These are phyloP conservation scores for Thecaphora thlaspeos DNA, from an alignment of 1,284 basidiomycete genomes.

Conservation along the genomic window DNA sequence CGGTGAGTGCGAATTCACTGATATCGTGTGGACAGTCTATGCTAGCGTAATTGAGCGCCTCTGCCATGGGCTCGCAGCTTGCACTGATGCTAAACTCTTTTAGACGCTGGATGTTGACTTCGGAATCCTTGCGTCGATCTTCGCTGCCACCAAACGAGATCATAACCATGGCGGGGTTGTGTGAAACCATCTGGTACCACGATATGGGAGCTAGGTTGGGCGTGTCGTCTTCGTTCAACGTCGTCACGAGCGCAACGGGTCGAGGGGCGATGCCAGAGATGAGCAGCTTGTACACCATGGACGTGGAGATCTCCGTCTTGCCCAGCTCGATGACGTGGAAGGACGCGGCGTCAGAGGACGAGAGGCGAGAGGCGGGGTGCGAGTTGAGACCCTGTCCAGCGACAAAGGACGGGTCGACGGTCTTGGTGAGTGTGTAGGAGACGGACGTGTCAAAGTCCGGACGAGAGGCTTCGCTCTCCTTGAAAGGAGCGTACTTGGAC, in stretches of 20 bases:
- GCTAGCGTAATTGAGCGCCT: slow-evolving; percentile 47
- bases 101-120: slow-evolving; percentile 36
- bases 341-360: slow-evolving; percentile 19
- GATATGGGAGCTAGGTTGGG: slow-evolving; percentile 43
- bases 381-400: slow-evolving; percentile 40
- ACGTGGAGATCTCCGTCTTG: slow-evolving; percentile 28
- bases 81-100: slow-evolving; percentile 37
- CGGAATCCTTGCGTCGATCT: slow-evolving; percentile 38
- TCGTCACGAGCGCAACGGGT: slow-evolving; percentile 44
- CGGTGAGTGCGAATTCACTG: slow-evolving; percentile 40
- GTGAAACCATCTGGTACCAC: slow-evolving; percentile 50
- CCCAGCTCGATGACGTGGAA: slow-evolving; percentile 39
- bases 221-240: slow-evolving; percentile 30
- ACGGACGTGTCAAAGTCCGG: slow-evolving; percentile 16
- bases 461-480: slow-evolving; percentile 24
- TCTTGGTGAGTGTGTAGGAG: slow-evolving; percentile 27
- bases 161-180: slow-evolving; percentile 47
- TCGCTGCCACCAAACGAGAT: slow-evolving; percentile 39
- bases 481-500: slow-evolving; percentile 34
- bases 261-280: slow-evolving; percentile 42
- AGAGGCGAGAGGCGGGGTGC: slow-evolving; percentile 13
- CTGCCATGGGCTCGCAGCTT: slow-evolving; percentile 40
- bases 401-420: slow-evolving; percentile 26
- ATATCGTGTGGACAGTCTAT: slow-evolving; percentile 36
- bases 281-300: slow-evolving; percentile 45